A percentile compares a stretch with the other conserved stretches of the same genome.
Conservation (phyloP, 2,329 filamentous ascomycete genomes). For the Alternaria atra region DNA sequence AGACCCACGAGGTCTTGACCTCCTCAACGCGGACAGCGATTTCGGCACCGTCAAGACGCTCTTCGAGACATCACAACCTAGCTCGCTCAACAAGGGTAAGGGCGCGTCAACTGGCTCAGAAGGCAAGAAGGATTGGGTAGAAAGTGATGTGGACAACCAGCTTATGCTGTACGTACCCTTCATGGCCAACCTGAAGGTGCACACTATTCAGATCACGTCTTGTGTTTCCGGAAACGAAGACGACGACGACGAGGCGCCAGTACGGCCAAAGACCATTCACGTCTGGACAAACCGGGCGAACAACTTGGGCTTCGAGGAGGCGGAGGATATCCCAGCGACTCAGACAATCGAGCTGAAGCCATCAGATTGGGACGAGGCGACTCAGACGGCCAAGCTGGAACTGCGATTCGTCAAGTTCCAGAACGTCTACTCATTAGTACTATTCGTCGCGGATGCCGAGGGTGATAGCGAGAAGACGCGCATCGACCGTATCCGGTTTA, state of each 20-base stretch:
- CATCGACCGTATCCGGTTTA: slow-evolving; percentile 78
- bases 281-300: slow-evolving; percentile 89
- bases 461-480: slow-evolving; percentile 87
- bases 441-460: slow-evolving; percentile 85
- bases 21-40: slow-evolving; percentile 85
- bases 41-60: slow-evolving; percentile 76
- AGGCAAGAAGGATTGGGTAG: slow-evolving; percentile 79
- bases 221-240: slow-evolving; percentile 68
- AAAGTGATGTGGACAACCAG: slow-evolving; percentile 97
- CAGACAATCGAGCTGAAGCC: slow-evolving; percentile 79
- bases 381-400: slow-evolving; percentile 61
- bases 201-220: slow-evolving; percentile 87
- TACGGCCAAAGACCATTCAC: slow-evolving; percentile 83
- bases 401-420: slow-evolving; percentile 98
- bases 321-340: slow-evolving; percentile 82
- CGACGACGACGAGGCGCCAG: slow-evolving; percentile 74
- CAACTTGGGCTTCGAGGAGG: slow-evolving; percentile 94
- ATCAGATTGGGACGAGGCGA: slow-evolving; percentile 74
- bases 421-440: slow-evolving; percentile 82
- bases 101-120: slow-evolving; percentile 64
- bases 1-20: slow-evolving; percentile 80
- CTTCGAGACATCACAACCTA: slow-evolving; percentile 75
- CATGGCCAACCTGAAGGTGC: slow-evolving; percentile 85
- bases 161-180: slow-evolving; percentile 93
- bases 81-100: slow-evolving; percentile 61